Evolutionary conservation across 352 stramenopile genomes (phyloP).

Genomic region (Aphanomyces astaci): DNA sequence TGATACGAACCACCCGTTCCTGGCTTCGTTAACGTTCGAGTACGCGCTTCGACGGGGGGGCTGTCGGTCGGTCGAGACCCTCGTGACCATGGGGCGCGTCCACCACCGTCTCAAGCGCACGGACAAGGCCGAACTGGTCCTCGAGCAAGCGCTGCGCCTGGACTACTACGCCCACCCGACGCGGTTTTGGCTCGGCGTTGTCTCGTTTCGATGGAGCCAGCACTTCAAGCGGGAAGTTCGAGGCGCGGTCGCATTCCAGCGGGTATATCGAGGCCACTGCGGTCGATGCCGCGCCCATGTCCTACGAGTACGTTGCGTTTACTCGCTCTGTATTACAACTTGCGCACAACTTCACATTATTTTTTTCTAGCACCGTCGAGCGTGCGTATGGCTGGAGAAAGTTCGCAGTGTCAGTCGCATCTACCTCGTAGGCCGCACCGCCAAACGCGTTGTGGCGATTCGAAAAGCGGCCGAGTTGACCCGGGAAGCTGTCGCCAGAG

Average conservation of each 20-base stretch:
- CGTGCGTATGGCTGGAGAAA: background rate
- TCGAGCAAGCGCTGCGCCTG: conserved; percentile 34
- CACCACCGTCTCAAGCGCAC: conserved; percentile 34
- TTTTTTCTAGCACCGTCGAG: background rate
- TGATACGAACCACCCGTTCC: conserved; percentile 37
- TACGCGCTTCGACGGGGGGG: conserved; percentile 27
- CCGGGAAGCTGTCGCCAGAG: conserved; percentile 34
- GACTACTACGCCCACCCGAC: conserved; percentile 41
- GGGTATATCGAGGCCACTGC: conserved; percentile 10
- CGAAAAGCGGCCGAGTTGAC: background rate
- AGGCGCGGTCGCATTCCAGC: conserved; percentile 35
- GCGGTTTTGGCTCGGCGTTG: conserved; percentile 37
- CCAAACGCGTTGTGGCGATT: background rate
- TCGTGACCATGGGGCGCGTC: conserved; percentile 40
- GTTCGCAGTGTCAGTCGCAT: no score
- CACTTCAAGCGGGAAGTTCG: conserved; percentile 39
- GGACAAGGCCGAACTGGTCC: conserved; percentile 27
- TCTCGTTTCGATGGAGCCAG: conserved; percentile 36
- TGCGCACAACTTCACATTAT: no score
- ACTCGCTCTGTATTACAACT: no score
- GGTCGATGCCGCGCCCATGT: background rate
- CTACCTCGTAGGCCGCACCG: background rate
- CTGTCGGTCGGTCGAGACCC: conserved; percentile 24
- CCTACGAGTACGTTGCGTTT: background rate
- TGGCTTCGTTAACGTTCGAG: conserved; percentile 33